Evolutionary conservation across 495 filamentous ascomycete species (phyloP).

Genomic region (Tetracladium marchalianum): DNA sequence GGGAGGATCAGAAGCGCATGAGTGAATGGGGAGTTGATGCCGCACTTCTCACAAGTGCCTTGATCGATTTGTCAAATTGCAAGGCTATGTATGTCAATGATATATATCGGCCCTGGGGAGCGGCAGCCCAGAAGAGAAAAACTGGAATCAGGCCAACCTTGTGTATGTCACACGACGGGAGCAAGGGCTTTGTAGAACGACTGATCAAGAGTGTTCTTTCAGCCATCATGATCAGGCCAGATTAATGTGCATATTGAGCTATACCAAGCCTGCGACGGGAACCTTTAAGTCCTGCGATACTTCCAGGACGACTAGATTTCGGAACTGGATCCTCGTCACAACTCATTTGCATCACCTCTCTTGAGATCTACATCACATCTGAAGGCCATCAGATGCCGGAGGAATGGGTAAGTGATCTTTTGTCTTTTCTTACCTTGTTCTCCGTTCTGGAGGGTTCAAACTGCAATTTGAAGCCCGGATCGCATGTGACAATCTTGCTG

Average conservation of each 20-base stretch:
- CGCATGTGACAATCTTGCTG: neutral
- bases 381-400: neutral
- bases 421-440: neutral
- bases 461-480: neutral
- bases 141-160: neutral
- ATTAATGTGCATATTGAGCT: slow-evolving; percentile 1
- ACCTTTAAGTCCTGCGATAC: neutral
- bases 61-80: slow-evolving; percentile 1
- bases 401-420: neutral
- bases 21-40: neutral
- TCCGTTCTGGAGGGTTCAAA: neutral
- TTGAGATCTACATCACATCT: neutral
- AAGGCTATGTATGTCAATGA: neutral
- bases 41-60: slow-evolving; percentile 2
- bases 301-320: neutral
- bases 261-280: neutral
- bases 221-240: slow-evolving; percentile 3
- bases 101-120: slow-evolving; percentile 3
- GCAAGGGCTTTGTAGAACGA: neutral
- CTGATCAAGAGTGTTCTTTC: neutral
- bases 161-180: neutral
- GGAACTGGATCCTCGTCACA: neutral
- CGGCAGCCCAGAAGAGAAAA: slow-evolving; percentile 2
- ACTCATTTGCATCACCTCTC: neutral
- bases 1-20: neutral